Evolutionary conservation across 2,329 filamentous ascomycete species (phyloP), one percentile per base, ranked within the genome.

Genomic region (Orbilia javanica): DNA sequence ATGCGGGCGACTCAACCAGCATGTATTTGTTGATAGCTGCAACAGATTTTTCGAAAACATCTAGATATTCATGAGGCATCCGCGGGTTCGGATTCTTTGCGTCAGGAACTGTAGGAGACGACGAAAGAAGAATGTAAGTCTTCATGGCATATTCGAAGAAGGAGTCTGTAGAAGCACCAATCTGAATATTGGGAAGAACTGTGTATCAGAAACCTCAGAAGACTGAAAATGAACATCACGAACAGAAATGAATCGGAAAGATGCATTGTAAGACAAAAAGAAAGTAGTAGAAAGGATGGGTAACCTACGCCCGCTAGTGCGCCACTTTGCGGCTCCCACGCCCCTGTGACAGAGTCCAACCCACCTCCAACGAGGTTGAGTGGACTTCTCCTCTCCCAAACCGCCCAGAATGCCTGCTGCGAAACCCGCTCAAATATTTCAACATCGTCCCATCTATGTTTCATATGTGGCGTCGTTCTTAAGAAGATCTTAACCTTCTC

Each of bases 71-170:
- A 2, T 52, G 53, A 7, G 74, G 65, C 3, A 63, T 31, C 15
- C 60, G 60, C 34, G 74, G 74, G 22, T 62, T 52, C 42, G 74
- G 74, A 27, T 78, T 78, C 31, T 50, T 48, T 4, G 29, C 27
- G 22, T 67, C 71, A 63, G 74, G 60, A 66, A 71, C 74, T 78
- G 74, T 72, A 55, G 74, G 74, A 55, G 71, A 79, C 27, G 70
- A 68, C 55, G 95, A 97, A 22, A 98, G 89, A 25, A 99, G 85
- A 76, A 99, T 92, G 83, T 97, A 91, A 18, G 94, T 94, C 85
- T 99, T 99, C 82, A 98, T 88, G 2, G 96, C 94, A 84, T 99
- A 99, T 85, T 99, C 96, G 82, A 97, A 98, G 85, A 99, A 99
- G 85, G 94, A 97, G 85, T 99, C 96, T 82, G 97, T 93, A 44